Evolutionary conservation across 1,139 yeast genomes (phyloP).

Genomic region (Sugiyamaella neomexicana): DNA sequence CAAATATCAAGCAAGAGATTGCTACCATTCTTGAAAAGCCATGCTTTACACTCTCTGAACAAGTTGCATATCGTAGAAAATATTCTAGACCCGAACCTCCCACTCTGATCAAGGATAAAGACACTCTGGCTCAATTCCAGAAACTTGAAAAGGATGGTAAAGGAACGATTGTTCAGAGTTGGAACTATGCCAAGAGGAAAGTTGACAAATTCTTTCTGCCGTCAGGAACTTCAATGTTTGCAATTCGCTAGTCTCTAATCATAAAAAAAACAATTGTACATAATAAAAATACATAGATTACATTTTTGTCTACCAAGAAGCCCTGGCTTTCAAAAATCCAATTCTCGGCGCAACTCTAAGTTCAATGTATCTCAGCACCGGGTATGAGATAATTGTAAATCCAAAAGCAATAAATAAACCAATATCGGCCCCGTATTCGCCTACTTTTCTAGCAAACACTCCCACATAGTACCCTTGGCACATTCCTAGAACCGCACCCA

Average conservation of each 20-base stretch:
- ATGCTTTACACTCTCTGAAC: conserved; percentile 44
- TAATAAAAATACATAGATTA: conserved; percentile 5
- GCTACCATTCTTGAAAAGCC: conserved; percentile 41
- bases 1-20: conserved; percentile 41
- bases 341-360: conserved; percentile 14
- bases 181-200: conserved; percentile 50
- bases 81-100: conserved; percentile 37
- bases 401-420: conserved; percentile 84
- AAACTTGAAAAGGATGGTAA: conserved; percentile 42
- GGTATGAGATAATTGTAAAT: conserved; percentile 64
- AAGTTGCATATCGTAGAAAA: conserved; percentile 43
- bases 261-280: background rate
- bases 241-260: conserved; percentile 18
- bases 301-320: conserved; percentile 1
- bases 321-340: conserved; percentile 9
- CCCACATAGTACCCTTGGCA: conserved; percentile 77
- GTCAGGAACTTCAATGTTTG: conserved; percentile 25
- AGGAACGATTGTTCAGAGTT: conserved; percentile 47
- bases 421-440: conserved; percentile 66
- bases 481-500: conserved; percentile 83
- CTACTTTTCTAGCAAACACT: conserved; percentile 59
- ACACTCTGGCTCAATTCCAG: conserved; percentile 33
- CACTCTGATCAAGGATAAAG: conserved; percentile 21
- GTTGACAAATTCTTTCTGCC: conserved; percentile 40
- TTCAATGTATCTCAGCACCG: conserved; percentile 63